These are phyloP conservation scores for Cyclotella distinguenda DNA, from an alignment of 108 stramenopile species.

Conservation along the genomic window DNA sequence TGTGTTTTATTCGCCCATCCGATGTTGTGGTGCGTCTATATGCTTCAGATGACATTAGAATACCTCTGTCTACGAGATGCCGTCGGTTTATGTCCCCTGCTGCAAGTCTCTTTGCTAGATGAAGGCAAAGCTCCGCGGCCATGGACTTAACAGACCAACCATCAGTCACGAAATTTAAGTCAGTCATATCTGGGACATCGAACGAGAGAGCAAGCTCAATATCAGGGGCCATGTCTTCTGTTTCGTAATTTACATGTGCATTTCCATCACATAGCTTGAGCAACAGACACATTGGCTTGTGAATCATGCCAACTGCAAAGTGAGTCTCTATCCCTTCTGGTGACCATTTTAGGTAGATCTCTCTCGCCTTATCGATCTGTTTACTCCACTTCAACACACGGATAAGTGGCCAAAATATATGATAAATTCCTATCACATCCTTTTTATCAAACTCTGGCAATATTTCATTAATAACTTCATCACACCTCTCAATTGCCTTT, in stretches of 20 bases:
- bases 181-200: constrained; percentile 21
- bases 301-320: constrained; percentile 17
- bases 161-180: constrained; percentile 19
- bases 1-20: constrained; percentile 37
- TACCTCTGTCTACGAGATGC: constrained; percentile 30
- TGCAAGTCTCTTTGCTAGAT: constrained; percentile 34
- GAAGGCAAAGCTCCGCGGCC: constrained; percentile 42
- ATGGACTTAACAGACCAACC: constrained; percentile 33
- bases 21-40: constrained; percentile 1
- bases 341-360: constrained; percentile 12
- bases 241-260: constrained; percentile 19
- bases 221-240: constrained; percentile 29
- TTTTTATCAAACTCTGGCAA: constrained; percentile 25
- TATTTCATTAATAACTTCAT: constrained; percentile 23
- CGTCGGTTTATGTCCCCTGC: constrained; percentile 17
- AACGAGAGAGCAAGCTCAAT: constrained; percentile 28
- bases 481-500: constrained; percentile 32
- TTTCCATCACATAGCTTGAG: constrained; percentile 36
- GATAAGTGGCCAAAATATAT: constrained; percentile 17
- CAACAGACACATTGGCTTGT: constrained; percentile 36
- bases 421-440: constrained; percentile 27
- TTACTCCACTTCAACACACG: constrained; percentile 40
- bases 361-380: constrained; percentile 32
- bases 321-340: constrained; percentile 21
- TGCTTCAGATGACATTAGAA: constrained; percentile 29